Conservation (phyloP, 805 yeast genomes). For the Starmerella apis region DNA sequence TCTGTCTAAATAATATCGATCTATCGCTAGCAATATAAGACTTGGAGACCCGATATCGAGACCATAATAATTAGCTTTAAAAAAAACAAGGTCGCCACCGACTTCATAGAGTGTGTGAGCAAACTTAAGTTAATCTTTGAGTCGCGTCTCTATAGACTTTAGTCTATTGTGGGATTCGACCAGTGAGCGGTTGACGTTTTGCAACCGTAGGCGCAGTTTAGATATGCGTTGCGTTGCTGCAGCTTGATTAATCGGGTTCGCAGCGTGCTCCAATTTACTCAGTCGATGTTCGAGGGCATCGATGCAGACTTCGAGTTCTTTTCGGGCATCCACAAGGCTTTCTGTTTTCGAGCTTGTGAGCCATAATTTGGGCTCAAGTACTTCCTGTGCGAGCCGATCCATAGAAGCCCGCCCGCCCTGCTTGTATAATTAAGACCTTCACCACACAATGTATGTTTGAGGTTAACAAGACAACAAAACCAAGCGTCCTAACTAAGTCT, state of each 20-base stretch:
- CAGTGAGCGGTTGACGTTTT: not conserved
- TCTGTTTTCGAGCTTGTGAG: slow-evolving; percentile 14
- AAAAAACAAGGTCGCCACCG: too few species aligned
- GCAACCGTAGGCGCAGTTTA: slow-evolving; percentile 4
- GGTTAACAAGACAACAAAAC: too few species aligned
- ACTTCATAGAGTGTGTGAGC: too few species aligned
- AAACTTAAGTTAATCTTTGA: not conserved
- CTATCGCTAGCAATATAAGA: too few species aligned
- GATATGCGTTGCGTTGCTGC: not conserved
- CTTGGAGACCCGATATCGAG: too few species aligned
- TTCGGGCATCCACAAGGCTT: slow-evolving; percentile 13
- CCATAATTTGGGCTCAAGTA: slow-evolving; percentile 15
- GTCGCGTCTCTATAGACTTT: not conserved
- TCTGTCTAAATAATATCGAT: too few species aligned
- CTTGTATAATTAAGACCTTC: too few species aligned
- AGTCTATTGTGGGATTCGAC: slow-evolving; percentile 1
- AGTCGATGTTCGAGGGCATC: slow-evolving; percentile 15
- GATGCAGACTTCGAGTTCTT: slow-evolving; percentile 11
- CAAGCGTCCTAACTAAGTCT: too few species aligned
- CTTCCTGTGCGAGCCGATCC: slow-evolving; percentile 17
- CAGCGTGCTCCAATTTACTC: not conserved
- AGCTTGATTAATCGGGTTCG: slow-evolving; percentile 5
- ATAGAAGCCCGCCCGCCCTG: not conserved
- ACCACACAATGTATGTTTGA: too few species aligned
- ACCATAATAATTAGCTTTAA: too few species aligned